A percentile compares a stretch with the other conserved stretches of the same genome.
Evolutionary conservation across 1,284 basidiomycete species (phyloP).

Genomic region (Papiliotrema nemorosa): DNA sequence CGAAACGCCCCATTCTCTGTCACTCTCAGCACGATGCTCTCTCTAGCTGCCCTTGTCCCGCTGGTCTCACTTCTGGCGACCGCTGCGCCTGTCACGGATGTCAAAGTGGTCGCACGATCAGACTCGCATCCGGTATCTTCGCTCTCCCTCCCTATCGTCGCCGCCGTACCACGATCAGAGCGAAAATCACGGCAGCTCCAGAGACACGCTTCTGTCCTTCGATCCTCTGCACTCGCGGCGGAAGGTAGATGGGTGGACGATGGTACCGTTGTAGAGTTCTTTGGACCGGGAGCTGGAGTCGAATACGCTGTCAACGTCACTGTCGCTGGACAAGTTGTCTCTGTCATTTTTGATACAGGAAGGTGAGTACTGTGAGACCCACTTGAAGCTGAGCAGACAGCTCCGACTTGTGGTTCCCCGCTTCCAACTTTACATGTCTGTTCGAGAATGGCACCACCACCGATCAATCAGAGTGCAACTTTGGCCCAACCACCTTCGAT

Average conservation of each 20-base stretch:
- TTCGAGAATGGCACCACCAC: neutral
- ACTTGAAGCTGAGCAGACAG: neutral
- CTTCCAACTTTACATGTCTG: conserved; percentile 4
- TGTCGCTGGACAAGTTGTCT: conserved; percentile 3
- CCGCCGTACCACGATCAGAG: too few relatives aligned
- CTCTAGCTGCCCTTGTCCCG: too few relatives aligned
- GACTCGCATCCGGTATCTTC: too few relatives aligned
- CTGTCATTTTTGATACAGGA: conserved; percentile 8
- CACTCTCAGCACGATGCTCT: too few relatives aligned
- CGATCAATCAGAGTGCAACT: neutral
- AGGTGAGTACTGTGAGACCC: conserved; percentile 3
- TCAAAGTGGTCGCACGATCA: too few relatives aligned
- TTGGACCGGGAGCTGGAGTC: neutral
- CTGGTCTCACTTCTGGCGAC: too few relatives aligned
- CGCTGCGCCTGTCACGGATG: too few relatives aligned
- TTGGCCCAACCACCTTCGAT: conserved; percentile 4
- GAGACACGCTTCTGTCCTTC: too few relatives aligned
- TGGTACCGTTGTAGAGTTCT: neutral
- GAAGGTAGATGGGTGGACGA: neutral
- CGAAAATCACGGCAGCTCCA: too few relatives aligned
- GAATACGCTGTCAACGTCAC: conserved; percentile 7
- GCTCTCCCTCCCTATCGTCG: too few relatives aligned
- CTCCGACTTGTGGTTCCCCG: conserved; percentile 9
- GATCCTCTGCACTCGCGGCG: too few relatives aligned
- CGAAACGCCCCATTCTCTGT: too few relatives aligned